Conservation (phyloP, 345 rosid genomes). For the Excoecaria agallocha region DNA sequence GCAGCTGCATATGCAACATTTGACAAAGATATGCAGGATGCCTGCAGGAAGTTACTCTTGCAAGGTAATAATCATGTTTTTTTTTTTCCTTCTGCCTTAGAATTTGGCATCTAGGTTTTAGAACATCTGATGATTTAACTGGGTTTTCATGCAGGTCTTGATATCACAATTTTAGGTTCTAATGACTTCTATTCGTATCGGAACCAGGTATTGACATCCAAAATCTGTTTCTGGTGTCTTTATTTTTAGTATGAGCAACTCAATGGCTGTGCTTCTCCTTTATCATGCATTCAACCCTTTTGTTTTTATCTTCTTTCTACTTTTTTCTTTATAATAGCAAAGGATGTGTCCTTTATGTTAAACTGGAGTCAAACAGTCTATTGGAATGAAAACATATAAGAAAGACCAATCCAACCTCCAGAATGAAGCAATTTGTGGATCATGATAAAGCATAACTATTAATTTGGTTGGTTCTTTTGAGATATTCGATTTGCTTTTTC, state of each 20-base stretch:
- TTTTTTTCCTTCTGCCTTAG: neutral
- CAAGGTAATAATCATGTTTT: slow-evolving; percentile 49
- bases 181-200: slow-evolving; percentile 96
- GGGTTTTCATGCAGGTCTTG: slow-evolving; percentile 66
- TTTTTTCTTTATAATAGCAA: neutral
- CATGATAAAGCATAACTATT: neutral
- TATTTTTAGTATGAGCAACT: neutral
- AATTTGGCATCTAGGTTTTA: neutral
- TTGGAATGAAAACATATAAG: too few species aligned
- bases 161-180: slow-evolving; percentile 81
- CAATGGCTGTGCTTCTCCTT: neutral
- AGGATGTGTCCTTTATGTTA: too few species aligned
- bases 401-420: too few species aligned
- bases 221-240: slow-evolving; percentile 1
- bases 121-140: slow-evolving; percentile 28
- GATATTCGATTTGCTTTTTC: neutral
- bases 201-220: slow-evolving; percentile 50
- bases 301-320: neutral
- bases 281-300: neutral
- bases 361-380: too few species aligned
- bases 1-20: slow-evolving; percentile 73
- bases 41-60: slow-evolving; percentile 63
- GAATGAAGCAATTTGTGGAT: neutral
- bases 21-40: slow-evolving; percentile 51
- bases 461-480: neutral